Base-by-base conservation (phyloP, 441 rosid species). In the Adansonia grandidieri region DNA sequence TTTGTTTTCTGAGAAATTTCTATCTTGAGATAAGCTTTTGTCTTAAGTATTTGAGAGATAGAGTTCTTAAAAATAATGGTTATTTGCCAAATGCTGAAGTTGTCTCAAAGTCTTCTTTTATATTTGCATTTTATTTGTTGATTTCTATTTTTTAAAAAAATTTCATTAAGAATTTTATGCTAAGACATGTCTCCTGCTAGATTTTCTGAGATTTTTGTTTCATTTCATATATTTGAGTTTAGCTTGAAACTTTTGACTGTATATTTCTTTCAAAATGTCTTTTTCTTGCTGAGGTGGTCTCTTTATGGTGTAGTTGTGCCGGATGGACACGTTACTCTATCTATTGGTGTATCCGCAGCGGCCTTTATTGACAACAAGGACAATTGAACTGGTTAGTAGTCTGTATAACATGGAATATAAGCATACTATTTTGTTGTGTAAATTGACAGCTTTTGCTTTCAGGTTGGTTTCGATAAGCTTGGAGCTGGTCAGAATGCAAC, bases 401-500 rank as follows among this genome's bases (percentile, higher is more conserved):
- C 58, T 57, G 15, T 61, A 5, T 53, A 14, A 69, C 42, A 5
- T 61, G 24, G 40, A 62, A 4, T 57, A 69, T 10, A 1, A 2
- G n/a, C 48, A 24, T 53, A 61, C 51, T 57, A 20, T 86, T 15
- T 28, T 67, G 75, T 77, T 40, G 64, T 75, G 68, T 72, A 58
- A 75, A 50, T 72, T 82, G 69, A 84, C 78, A 69, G 78, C 78
- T 78, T 81, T 77, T 73, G n/a, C 76, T 86, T 80, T 85, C 88
- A 96, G 98, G 90, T 91, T 76, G 97, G 98, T 80, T 96, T 91
- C 76, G 99, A 96, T 85, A 94, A 94, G 84, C 99, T 96, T 82
- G 98, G 99, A 81, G 99, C 98, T 74, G 99, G 99, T 80, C 99
- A 96, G 84, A 96, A 96, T 90, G 99, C 99, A 72, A 96, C 97